These are phyloP conservation scores for Trypanosoma grayi DNA, from an alignment of 208 protist genomes.

Conservation along the genomic window DNA sequence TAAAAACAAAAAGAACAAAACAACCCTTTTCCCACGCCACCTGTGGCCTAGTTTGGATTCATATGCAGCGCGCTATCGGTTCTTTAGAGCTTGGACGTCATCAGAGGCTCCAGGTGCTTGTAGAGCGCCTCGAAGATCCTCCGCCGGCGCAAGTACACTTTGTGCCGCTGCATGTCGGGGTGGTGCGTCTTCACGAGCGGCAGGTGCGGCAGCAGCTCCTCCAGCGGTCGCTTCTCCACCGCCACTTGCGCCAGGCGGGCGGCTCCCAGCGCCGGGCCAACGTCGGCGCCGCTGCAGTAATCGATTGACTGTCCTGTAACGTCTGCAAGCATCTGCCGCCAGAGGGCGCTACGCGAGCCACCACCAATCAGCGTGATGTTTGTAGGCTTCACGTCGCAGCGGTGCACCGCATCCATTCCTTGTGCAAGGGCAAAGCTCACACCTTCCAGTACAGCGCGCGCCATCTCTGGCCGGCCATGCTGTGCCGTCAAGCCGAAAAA, in stretches of 20 bases:
- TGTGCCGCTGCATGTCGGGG: constrained; percentile 53
- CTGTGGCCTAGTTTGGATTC: not conserved
- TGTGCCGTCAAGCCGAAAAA: constrained; percentile 76
- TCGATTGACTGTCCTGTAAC: constrained; percentile 53
- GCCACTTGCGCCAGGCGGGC: constrained; percentile 70
- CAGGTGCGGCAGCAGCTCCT: constrained; percentile 48
- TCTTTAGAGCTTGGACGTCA: constrained; percentile 50
- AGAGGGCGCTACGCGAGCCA: constrained; percentile 60
- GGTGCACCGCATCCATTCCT: constrained; percentile 77
- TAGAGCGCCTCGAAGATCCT: constrained; percentile 59
- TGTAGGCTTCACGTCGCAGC: constrained; percentile 52
- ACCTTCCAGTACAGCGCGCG: constrained; percentile 64
- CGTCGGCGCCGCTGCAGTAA: constrained; percentile 68
- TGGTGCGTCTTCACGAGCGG: constrained; percentile 56
- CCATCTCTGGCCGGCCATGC: constrained; percentile 53
- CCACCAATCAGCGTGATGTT: constrained; percentile 71
- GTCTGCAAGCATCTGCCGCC: constrained; percentile 79
- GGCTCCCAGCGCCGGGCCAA: constrained; percentile 60
- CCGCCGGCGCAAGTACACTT: constrained; percentile 46
- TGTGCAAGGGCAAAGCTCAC: constrained; percentile 72
- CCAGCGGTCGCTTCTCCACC: constrained; percentile 48
- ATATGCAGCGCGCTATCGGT: not conserved
- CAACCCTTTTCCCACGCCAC: not conserved
- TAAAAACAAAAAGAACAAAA: not conserved
- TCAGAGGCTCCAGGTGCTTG: constrained; percentile 53